Base-by-base conservation (phyloP, 169 alveolate genomes). In the Cryptosporidium parvum region DNA sequence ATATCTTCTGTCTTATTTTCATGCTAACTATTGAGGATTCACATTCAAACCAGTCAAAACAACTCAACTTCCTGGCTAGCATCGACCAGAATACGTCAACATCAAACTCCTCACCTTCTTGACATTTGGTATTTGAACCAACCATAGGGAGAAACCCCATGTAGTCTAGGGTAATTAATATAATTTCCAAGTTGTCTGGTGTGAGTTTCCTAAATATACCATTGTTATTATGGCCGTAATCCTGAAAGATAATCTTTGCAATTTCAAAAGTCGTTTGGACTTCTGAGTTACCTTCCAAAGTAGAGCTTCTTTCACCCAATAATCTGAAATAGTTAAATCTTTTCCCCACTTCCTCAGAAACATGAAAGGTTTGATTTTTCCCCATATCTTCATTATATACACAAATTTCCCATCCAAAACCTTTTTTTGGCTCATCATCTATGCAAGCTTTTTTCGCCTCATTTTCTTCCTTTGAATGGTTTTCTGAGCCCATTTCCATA, bases 31-130 rank as follows among this genome's bases (percentile, higher is more conserved):
- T 61, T 16, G 89, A 80, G 16, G 72, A 12, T 9, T 80, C 89
- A 48, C 70, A 62, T 59, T 33, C 62, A 62, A 80, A 80, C 89
- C 89, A 80, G 16, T 61, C 75, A 80, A 59, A 62, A n/a, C 89
- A 65, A 29, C 89, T 80, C 65, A 80, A 62, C 23, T 80, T 80
- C 51, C 89, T 80, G n/a, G 89, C 89, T 51, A 80, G 35, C 53
- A 58, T 42, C 4, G 89, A 80, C 89, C 89, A 80, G 39, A 80
- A 80, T 44, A 62, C 10, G 21, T 62, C 80, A 31, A 61, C 75
- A 26, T 80, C 89, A 61, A 44, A 21, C 26, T 42, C 89, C 10
- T 44, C 89, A 21, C 51, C 29, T 6, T 65, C 67, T 45, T 26
- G 39, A 1, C 39, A 29, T 61, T 61, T 37, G 9, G 21, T 44